These are phyloP conservation scores for Leishmania tropica DNA, from an alignment of 208 protist genomes.

Conservation along the genomic window DNA sequence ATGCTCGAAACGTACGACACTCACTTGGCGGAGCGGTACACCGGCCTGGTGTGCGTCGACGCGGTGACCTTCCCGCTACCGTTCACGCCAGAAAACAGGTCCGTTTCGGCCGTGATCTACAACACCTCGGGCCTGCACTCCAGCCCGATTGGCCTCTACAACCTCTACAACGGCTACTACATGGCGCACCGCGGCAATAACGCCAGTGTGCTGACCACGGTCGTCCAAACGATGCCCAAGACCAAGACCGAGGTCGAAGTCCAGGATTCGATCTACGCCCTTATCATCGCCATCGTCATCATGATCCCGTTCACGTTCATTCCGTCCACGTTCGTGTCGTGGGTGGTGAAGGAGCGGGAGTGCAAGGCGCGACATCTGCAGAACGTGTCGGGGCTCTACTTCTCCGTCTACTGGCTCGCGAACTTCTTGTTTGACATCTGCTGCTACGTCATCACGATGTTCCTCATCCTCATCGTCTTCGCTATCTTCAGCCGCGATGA, in stretches of 20 bases:
- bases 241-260: conserved; percentile 44
- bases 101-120: conserved; percentile 62
- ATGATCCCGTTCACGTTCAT: conserved; percentile 81
- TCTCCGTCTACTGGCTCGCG: conserved; percentile 70
- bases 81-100: too few species aligned
- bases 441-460: conserved; percentile 65
- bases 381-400: conserved; percentile 66
- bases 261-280: conserved; percentile 33
- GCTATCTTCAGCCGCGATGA: conserved; percentile 59
- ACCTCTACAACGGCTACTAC: conserved; percentile 48
- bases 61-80: too few species aligned
- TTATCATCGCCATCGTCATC: conserved; percentile 64
- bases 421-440: conserved; percentile 81
- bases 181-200: conserved; percentile 15
- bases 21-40: conserved; percentile 50
- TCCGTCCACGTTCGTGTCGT: conserved; percentile 64
- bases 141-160: conserved; percentile 35
- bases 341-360: conserved; percentile 82
- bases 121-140: conserved; percentile 59
- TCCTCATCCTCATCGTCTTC: conserved; percentile 64
- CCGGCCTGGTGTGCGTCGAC: conserved; percentile 40
- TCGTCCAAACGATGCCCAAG: conserved; percentile 41
- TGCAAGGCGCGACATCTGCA: conserved; percentile 69
- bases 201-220: conserved; percentile 20
- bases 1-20: conserved; percentile 43